Base-by-base conservation (phyloP, 2,329 filamentous ascomycete genomes). In the Neofusicoccum cordaticola region DNA sequence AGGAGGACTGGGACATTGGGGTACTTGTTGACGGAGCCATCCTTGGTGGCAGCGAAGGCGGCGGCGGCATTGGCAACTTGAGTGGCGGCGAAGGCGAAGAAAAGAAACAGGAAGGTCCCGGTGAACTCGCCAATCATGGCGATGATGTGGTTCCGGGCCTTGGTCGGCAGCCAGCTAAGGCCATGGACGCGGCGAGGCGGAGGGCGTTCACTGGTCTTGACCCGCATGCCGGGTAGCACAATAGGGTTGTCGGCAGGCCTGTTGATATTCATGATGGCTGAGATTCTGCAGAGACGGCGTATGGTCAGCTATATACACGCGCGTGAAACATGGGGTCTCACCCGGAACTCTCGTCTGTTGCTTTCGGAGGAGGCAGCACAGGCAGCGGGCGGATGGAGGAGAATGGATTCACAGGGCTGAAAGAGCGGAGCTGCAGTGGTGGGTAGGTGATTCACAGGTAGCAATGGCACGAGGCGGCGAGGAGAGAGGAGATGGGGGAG, bases 71-170 rank as follows among this genome's bases (percentile, higher is more conserved):
- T 80, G 70, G 78, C 78, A 56, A 80, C 77, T 62, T 80, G 78
- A 1, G 78, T 79, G 8, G 70, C 77, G 9, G 72, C 68, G 65
- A 80, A 76, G 53, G 73, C 73, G 68, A 79, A 77, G 71, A 78
- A 79, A 47, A 78, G 69, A 70, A 77, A 80, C 35, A 80, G 69
- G 66, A 78, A 77, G 5, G 77, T 78, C 56, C 78, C 78, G 51
- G 73, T 71, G 65, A 79, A 79, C 65, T 80, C 72, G 62, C 81
- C 81, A 17, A 80, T 64, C 74, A 80, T 79, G 63, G 80, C 78
- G 66, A 83, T 74, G 68, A 82, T 70, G 63, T 82, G 73, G 69
- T 81, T 78, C 65, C 75, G 74, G 48, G 70, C 57, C 63, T 70
- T 71, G 68, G 82, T 81, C 4, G 81, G 79, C 56, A 83, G 72